Conservation (phyloP, 345 rosid species). For the Cardamine resedifolia region DNA sequence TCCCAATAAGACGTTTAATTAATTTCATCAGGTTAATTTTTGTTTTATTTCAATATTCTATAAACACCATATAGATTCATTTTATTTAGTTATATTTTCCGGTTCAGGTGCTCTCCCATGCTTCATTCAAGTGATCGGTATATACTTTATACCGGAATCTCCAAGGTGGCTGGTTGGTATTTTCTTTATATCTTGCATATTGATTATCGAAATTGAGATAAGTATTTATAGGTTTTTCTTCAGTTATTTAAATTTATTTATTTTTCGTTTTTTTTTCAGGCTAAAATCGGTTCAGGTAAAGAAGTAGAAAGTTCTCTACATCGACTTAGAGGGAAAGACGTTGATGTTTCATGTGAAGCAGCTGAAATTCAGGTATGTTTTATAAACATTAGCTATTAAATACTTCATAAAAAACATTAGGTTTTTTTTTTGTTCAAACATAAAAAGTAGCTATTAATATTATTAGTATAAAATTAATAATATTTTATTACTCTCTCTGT, state of each 20-base stretch:
- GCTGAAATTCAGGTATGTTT: constrained; percentile 43
- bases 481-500: too few species aligned
- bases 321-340: constrained; percentile 44
- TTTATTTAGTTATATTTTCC: background rate
- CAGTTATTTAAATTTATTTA: background rate
- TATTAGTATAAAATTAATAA: background rate
- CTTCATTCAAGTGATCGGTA: constrained; percentile 37
- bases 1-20: too few species aligned
- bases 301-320: constrained; percentile 48
- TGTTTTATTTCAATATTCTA: constrained; percentile 39
- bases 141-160: constrained; percentile 55
- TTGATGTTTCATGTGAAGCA: constrained; percentile 51
- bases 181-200: background rate
- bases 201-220: background rate
- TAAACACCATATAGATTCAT: background rate
- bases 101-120: constrained; percentile 40
- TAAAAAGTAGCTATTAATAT: background rate
- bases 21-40: background rate
- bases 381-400: background rate
- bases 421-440: too few species aligned
- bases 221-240: background rate
- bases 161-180: constrained; percentile 53
- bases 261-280: constrained; percentile 28
- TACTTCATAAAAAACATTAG: background rate
- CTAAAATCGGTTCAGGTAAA: constrained; percentile 41